These are phyloP conservation scores for Prunus salicina DNA, from an alignment of 306 rosid genomes.

Conservation along the genomic window DNA sequence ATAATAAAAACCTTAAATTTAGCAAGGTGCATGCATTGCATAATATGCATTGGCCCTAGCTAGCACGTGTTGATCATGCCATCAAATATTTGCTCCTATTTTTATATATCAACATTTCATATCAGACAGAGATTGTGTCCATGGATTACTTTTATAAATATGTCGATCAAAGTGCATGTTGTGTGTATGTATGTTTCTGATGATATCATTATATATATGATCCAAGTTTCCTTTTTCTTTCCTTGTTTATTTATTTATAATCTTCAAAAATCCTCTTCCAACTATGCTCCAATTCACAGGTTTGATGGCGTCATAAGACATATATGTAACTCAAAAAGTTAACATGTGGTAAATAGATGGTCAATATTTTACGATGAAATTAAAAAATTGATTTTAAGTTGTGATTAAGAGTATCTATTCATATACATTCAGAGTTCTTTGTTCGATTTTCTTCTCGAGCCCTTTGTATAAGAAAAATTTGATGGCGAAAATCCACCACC, in stretches of 20 bases:
- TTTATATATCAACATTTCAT: background rate
- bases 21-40: constrained; percentile 12
- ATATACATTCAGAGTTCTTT: too few species aligned
- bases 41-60: background rate
- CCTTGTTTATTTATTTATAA: background rate
- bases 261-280: background rate
- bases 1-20: background rate
- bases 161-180: background rate
- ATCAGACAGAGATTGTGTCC: background rate
- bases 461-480: too few species aligned
- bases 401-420: too few species aligned
- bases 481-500: too few species aligned
- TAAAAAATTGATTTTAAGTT: too few species aligned
- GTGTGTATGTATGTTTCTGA: background rate
- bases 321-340: too few species aligned
- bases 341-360: too few species aligned
- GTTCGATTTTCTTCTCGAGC: too few species aligned
- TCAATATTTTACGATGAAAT: too few species aligned
- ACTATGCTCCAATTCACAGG: too few species aligned
- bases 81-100: background rate
- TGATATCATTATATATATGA: background rate
- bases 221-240: background rate
- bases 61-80: constrained; percentile 10
- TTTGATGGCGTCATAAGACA: too few species aligned
- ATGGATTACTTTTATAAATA: background rate